A percentile compares a stretch with the other conserved stretches of the same genome.
These are phyloP conservation scores for Eutypa lata DNA, from an alignment of 2,329 filamentous ascomycete genomes.

Conservation along the genomic window DNA sequence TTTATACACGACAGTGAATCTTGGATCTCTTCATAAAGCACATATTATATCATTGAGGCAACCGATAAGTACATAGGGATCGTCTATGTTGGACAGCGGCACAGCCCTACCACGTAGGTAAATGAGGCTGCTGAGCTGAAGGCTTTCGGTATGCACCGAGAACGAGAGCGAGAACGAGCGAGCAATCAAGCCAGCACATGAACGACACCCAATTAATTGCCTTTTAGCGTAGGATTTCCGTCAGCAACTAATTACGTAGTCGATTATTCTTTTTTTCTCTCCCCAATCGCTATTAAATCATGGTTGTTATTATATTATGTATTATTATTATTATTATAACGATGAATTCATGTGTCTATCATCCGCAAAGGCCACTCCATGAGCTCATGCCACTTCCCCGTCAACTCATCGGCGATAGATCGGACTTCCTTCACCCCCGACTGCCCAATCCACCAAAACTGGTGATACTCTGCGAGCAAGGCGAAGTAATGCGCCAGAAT, in stretches of 20 bases:
- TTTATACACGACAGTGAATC: too few species aligned
- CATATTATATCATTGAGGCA: too few species aligned
- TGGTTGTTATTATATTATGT: too few species aligned
- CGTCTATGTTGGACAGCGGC: background rate
- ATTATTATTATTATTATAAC: too few species aligned
- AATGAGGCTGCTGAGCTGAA: background rate
- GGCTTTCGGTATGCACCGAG: background rate
- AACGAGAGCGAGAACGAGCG: conserved; percentile 6
- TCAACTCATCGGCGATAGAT: conserved; percentile 17
- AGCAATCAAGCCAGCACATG: too few species aligned
- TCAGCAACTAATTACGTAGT: too few species aligned
- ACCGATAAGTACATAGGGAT: too few species aligned
- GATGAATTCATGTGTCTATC: conserved; percentile 8
- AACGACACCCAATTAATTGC: conserved; percentile 11
- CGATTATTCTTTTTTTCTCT: too few species aligned
- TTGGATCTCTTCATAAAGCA: too few species aligned
- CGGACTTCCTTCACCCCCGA: conserved; percentile 22
- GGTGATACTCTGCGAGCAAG: conserved; percentile 39
- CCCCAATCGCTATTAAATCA: too few species aligned
- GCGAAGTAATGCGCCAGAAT: conserved; percentile 49
- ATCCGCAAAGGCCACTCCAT: conserved; percentile 11
- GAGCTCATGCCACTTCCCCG: conserved; percentile 9
- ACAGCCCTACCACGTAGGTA: too few species aligned
- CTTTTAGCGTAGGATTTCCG: background rate
- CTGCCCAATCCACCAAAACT: conserved; percentile 36